phyloP scores from a whole-genome alignment of 1,284 basidiomycete species.

The Ceratobasidium sp. region DNA sequence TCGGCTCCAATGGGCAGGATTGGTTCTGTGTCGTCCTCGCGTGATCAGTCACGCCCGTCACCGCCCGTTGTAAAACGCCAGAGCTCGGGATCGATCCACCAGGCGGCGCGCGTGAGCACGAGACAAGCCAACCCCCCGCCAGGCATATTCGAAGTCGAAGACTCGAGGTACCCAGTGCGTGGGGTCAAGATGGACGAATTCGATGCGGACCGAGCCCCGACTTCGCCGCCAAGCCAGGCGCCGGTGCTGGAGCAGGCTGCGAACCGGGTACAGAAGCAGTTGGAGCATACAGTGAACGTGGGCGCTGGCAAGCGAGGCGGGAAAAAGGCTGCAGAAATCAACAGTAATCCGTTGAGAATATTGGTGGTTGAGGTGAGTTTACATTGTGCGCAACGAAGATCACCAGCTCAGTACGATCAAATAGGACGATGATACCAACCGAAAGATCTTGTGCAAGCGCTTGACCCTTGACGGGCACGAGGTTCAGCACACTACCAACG shows the following conservation, averaged over 20 bases:
- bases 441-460: slow-evolving; percentile 78
- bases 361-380: slow-evolving; percentile 77
- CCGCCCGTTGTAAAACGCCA: slow-evolving; percentile 34
- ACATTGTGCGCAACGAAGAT: neutral
- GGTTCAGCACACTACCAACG: slow-evolving; percentile 78
- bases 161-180: slow-evolving; percentile 59
- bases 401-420: slow-evolving; percentile 6
- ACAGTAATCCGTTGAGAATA: slow-evolving; percentile 63
- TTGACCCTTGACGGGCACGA: slow-evolving; percentile 76
- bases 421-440: slow-evolving; percentile 83
- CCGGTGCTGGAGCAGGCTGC: slow-evolving; percentile 33
- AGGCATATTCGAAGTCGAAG: slow-evolving; percentile 58
- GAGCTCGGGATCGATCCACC: neutral
- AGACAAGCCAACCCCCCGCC: slow-evolving; percentile 41
- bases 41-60: slow-evolving; percentile 16
- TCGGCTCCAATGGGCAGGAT: slow-evolving; percentile 59
- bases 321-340: slow-evolving; percentile 36
- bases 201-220: slow-evolving; percentile 54
- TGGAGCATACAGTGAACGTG: slow-evolving; percentile 25
- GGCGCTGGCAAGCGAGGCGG: slow-evolving; percentile 26
- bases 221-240: slow-evolving; percentile 45
- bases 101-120: slow-evolving; percentile 9
- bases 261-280: slow-evolving; percentile 25
- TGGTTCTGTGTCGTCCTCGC: slow-evolving; percentile 46
- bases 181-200: slow-evolving; percentile 62